A percentile compares a stretch with the other conserved stretches of the same genome.
These are phyloP conservation scores for Hypoxylon perforatum DNA, from an alignment of 495 filamentous ascomycete genomes.

Conservation along the genomic window DNA sequence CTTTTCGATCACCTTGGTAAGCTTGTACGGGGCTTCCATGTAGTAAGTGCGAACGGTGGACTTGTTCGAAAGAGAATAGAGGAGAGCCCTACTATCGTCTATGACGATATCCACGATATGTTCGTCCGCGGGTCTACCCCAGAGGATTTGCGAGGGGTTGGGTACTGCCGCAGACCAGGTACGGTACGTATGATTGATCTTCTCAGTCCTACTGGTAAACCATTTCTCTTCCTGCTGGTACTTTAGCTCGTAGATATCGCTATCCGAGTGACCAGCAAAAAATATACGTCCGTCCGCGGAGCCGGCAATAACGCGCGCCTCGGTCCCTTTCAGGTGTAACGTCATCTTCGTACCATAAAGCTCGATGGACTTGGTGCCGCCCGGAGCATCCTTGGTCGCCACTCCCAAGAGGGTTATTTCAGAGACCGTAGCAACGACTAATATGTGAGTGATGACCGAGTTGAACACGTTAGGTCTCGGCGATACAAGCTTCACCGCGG, in stretches of 20 bases:
- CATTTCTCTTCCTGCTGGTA: slow-evolving; percentile 98
- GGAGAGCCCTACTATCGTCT: slow-evolving; percentile 85
- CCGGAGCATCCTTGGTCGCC: slow-evolving; percentile 64
- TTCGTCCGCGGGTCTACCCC: slow-evolving; percentile 59
- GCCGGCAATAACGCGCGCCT: slow-evolving; percentile 79
- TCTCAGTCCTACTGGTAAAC: slow-evolving; percentile 85
- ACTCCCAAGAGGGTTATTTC: slow-evolving; percentile 88
- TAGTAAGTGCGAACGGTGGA: slow-evolving; percentile 90
- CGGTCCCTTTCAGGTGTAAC: slow-evolving; percentile 71
- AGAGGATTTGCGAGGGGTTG: slow-evolving; percentile 49
- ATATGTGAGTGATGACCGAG: slow-evolving; percentile 79
- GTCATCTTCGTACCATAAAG: slow-evolving; percentile 89
- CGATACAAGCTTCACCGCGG: slow-evolving; percentile 80
- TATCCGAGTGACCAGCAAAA: slow-evolving; percentile 81
- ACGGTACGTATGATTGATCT: slow-evolving; percentile 86
- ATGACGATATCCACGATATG: slow-evolving; percentile 79
- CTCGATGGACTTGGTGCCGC: slow-evolving; percentile 75
- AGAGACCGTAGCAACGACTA: slow-evolving; percentile 85
- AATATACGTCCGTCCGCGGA: slow-evolving; percentile 90
- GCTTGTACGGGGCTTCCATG: slow-evolving; percentile 66
- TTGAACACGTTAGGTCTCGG: slow-evolving; percentile 89
- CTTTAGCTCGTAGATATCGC: slow-evolving; percentile 89
- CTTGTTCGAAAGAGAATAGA: slow-evolving; percentile 88
- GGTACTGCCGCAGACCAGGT: slow-evolving; percentile 78
- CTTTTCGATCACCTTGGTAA: slow-evolving; percentile 67